Base-by-base conservation (phyloP, 441 rosid genomes). In the Gossypium aridum region DNA sequence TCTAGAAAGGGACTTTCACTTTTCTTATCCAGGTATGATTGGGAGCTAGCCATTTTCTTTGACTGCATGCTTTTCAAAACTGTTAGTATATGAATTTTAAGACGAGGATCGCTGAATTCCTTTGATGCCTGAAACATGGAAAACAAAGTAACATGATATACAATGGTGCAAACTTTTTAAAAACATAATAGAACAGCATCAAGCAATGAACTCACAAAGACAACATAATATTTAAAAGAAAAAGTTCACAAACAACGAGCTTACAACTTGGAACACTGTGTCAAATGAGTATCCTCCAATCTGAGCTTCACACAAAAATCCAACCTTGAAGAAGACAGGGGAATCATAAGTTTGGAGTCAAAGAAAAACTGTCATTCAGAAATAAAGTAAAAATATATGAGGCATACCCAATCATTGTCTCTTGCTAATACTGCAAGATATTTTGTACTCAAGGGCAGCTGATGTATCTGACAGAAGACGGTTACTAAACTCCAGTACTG, bases 331-430 rank as follows among this genome's bases (percentile, higher is more conserved):
- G 73, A 87, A 80, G 80, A 84, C 64, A 77, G 49, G 59, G 75
- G 51, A 64, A 79, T 77, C 59, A 45, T 85, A 65, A 82, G 84
- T 78, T 57, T 67, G 70, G 54, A 67, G 34, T 76, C 25, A 64
- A 77, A 10, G 28, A 75, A 72, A 28, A 49, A 22, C 31, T 51
- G n/a, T 4, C 60, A 56, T 20, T 28, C 77, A 80, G 37, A 71
- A 59, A 54, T 72, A 49, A 26, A 67, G 37, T 68, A 75, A 75
- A 75, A 78, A 77, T 68, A 81, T 75, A 47, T 76, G 72, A 78
- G 53, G 78, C 80, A 74, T 90, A 96, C 99, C 98, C 99, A 96
- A 79, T 96, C 99, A 89, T 91, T 96, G 80, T 96, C 99, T 88
- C 87, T 88, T 75, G 99, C 99, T 80, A 96, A 87, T 70, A 88